Evolutionary conservation across 2,329 filamentous ascomycete genomes (phyloP), one percentile per base, ranked within the genome.

Genomic region (Colletotrichum cuscutae): DNA sequence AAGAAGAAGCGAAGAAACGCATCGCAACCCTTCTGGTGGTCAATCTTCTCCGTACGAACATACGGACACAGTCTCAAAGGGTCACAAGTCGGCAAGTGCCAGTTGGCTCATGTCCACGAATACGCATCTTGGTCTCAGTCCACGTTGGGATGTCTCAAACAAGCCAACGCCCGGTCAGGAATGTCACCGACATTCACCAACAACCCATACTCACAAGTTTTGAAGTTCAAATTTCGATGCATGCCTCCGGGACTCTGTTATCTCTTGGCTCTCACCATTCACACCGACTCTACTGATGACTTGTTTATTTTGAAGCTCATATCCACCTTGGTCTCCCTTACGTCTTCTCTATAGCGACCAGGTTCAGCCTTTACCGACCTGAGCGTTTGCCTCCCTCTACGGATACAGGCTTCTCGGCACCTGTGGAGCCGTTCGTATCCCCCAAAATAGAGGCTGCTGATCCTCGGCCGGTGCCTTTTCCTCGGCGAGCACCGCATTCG

Each of bases 391-490:
- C 65, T 32, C n/a, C 30, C 24, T 9, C 42, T 26, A 65, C 62
- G 37, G 62, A 26, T 26, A 65, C 62, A 52, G 62, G 32, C 28
- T 67, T 19, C 52, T 35, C 49, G 32, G 52, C 37, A 52, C 68
- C 35, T 62, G 64, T 71, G 68, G 68, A 53, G 32, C 64, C 15
- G 32, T 62, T 71, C 64, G 64, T 68, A 68, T 71, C 57, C 64
- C 22, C 37, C 53, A 59, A 62, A 57, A 68, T n/a, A 58, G 53
- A 26, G n/a, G 15, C 32, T 26, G 64, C 64, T 58, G 68, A 63
- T 72, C 69, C 28, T 42, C 52, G 28, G 49, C 64, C 52, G 46
- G 22, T 62, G 58, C 64, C 49, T 68, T 52, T 42, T 26, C 22
- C 19, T 53, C n/a, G n/a, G 37, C 53, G 24, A 54, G 58, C 49